These are phyloP conservation scores for Metarhizium album DNA, from an alignment of 2,329 filamentous ascomycete species.

Conservation along the genomic window DNA sequence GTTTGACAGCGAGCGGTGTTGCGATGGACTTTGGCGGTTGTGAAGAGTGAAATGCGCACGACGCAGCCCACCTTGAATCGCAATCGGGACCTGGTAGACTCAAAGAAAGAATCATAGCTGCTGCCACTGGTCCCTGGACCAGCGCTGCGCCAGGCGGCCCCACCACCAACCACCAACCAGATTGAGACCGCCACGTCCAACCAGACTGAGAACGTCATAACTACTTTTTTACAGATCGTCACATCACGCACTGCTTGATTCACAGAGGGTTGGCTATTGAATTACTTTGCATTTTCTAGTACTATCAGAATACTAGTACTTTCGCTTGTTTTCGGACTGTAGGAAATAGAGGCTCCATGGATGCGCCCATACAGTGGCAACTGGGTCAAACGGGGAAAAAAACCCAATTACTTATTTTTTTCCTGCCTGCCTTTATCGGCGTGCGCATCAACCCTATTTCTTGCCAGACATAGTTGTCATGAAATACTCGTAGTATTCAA, in stretches of 20 bases:
- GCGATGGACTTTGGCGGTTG: not conserved
- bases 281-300: not conserved
- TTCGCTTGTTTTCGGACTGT: not conserved
- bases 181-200: no score
- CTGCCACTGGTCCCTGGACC: no score
- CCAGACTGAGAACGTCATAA: no score
- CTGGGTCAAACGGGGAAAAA: not conserved
- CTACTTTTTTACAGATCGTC: no score
- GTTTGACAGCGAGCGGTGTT: not conserved
- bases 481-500: not conserved
- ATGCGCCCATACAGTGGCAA: not conserved
- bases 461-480: not conserved
- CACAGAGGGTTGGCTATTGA: not conserved
- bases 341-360: not conserved
- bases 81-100: no score
- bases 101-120: no score
- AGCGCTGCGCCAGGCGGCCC: no score
- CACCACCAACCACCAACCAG: no score
- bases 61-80: no score
- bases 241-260: no score
- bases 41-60: no score
- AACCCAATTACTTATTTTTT: not conserved
- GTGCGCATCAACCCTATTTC: not conserved
- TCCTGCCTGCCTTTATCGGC: not conserved
- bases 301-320: not conserved